phyloP scores from a whole-genome alignment of 139 green algal species.

The Mesotaenium endlicherianum region DNA sequence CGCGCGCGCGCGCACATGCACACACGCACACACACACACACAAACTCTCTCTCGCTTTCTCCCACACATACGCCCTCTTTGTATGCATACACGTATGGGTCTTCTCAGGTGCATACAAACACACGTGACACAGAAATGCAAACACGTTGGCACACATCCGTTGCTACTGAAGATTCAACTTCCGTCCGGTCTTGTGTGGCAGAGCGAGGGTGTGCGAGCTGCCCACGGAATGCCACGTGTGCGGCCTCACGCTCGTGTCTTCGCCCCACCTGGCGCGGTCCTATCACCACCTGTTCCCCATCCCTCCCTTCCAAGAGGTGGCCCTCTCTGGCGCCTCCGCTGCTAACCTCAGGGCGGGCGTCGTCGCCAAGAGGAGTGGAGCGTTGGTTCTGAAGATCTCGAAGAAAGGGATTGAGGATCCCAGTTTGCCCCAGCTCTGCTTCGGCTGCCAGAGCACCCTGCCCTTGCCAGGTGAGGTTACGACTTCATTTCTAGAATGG shows the following conservation, averaged over 20 bases:
- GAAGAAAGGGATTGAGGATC: no score
- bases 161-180: not conserved
- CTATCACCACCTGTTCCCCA: conserved; percentile 98
- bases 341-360: not conserved
- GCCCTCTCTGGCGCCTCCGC: not conserved
- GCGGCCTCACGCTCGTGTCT: conserved; percentile 89
- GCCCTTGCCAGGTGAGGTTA: not conserved
- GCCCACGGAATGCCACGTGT: conserved; percentile 85
- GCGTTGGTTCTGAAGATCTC: no score
- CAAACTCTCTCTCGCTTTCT: not conserved
- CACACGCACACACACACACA: not conserved
- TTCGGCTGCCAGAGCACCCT: conserved; percentile 4
- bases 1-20: no score
- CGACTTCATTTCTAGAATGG: no score
- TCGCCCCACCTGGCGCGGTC: conserved; percentile 91
- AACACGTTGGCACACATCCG: no score
- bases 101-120: no score
- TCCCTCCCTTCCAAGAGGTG: conserved; percentile 63
- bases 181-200: no score
- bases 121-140: no score
- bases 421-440: not conserved
- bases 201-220: conserved; percentile 64
- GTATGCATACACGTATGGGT: no score
- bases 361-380: not conserved
- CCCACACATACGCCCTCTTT: not conserved